Conservation (phyloP, 1,139 yeast species). For the Hansenula lynferdii region DNA sequence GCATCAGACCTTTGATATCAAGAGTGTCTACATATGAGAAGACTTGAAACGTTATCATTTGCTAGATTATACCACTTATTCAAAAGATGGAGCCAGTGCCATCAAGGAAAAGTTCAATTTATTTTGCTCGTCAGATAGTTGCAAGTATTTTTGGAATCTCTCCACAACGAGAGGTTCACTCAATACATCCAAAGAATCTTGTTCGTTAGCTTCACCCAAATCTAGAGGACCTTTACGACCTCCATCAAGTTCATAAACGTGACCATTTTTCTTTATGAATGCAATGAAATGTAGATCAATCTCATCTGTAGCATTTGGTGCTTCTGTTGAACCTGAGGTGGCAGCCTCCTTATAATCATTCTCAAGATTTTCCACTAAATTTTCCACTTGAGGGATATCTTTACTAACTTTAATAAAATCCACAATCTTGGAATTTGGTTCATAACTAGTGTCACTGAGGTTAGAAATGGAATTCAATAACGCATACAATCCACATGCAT, state of each 20-base stretch:
- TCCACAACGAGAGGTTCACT: slow-evolving; percentile 44
- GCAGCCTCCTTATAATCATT: slow-evolving; percentile 57
- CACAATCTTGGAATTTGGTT: slow-evolving; percentile 10
- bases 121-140: slow-evolving; percentile 53
- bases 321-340: slow-evolving; percentile 68
- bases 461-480: slow-evolving; percentile 72
- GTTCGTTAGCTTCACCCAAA: slow-evolving; percentile 40
- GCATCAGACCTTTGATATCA: too few species aligned
- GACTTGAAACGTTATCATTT: neutral
- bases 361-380: slow-evolving; percentile 52
- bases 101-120: slow-evolving; percentile 61
- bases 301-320: slow-evolving; percentile 66
- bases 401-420: slow-evolving; percentile 11
- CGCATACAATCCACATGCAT: slow-evolving; percentile 94
- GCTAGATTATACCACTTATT: slow-evolving; percentile 3
- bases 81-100: slow-evolving; percentile 52
- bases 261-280: slow-evolving; percentile 55
- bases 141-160: slow-evolving; percentile 63
- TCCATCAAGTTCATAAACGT: slow-evolving; percentile 84
- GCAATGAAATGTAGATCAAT: slow-evolving; percentile 77
- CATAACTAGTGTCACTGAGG: slow-evolving; percentile 37
- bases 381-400: slow-evolving; percentile 21
- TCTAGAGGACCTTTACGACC: slow-evolving; percentile 74
- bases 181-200: slow-evolving; percentile 41
- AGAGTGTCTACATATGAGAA: too few species aligned